Conservation (phyloP, 139 green algal genomes). For the Chlamydomonas sphaeroides region DNA sequence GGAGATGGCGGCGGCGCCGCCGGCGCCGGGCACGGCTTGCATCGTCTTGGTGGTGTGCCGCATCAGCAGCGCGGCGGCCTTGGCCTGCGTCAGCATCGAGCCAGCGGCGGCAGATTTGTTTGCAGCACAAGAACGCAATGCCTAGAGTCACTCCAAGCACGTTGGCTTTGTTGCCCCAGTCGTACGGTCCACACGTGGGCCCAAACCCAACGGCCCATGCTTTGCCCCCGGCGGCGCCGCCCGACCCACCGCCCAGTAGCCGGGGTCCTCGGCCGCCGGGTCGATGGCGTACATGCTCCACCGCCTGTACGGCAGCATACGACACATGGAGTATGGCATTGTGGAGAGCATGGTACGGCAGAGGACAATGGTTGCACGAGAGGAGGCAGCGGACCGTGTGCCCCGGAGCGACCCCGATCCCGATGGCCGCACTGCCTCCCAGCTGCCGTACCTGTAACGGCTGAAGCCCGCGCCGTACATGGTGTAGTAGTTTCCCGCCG, state of each 20-base stretch:
- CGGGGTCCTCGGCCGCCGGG: slow-evolving; percentile 10
- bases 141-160: background rate
- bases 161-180: background rate
- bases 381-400: too few species aligned
- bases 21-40: background rate
- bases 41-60: background rate
- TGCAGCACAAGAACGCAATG: background rate
- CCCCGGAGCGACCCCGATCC: too few species aligned
- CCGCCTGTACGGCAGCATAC: background rate
- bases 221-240: background rate
- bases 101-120: background rate
- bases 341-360: too few species aligned
- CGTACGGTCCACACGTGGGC: background rate
- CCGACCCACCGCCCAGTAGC: slow-evolving; percentile 23
- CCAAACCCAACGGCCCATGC: background rate
- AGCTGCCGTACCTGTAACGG: background rate
- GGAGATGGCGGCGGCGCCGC: background rate
- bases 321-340: too few species aligned
- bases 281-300: slow-evolving; percentile 39
- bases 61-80: slow-evolving; percentile 33
- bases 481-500: background rate
- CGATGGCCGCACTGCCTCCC: too few species aligned
- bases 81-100: background rate
- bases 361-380: too few species aligned
- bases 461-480: slow-evolving; percentile 32